Percentiles rank a stretch among this genome's conserved stretches.
These are phyloP conservation scores for Pseudogymnoascus sp. DNA, from an alignment of 2,329 filamentous ascomycete genomes.

Conservation along the genomic window DNA sequence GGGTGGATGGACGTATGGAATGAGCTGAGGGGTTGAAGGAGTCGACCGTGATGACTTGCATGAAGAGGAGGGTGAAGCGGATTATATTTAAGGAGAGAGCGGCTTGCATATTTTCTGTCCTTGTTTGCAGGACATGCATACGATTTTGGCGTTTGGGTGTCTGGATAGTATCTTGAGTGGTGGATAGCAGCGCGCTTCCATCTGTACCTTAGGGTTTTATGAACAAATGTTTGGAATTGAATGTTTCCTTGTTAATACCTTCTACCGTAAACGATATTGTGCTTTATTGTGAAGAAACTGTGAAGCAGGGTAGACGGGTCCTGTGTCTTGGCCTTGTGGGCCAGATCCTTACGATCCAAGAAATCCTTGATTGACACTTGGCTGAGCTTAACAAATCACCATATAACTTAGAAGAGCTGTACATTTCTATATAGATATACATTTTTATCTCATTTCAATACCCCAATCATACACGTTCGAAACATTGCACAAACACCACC, in stretches of 20 bases:
- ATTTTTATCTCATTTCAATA: slow-evolving; percentile 7
- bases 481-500: slow-evolving; percentile 7
- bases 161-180: slow-evolving; percentile 2
- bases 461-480: slow-evolving; percentile 8
- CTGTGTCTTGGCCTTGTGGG: background rate
- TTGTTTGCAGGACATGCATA: background rate
- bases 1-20: slow-evolving; percentile 70
- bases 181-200: slow-evolving; percentile 6
- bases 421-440: slow-evolving; percentile 8
- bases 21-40: slow-evolving; percentile 10
- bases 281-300: background rate
- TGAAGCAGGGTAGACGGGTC: no score
- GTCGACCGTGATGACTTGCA: background rate
- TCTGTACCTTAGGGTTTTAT: background rate
- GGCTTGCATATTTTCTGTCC: slow-evolving; percentile 7
- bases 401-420: background rate
- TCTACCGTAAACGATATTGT: background rate
- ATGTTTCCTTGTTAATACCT: background rate
- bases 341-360: background rate
- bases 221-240: slow-evolving; percentile 8
- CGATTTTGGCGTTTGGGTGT: slow-evolving; percentile 4
- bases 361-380: background rate
- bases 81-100: slow-evolving; percentile 4
- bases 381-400: background rate
- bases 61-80: background rate